Evolutionary conservation across 2,329 filamentous ascomycete genomes (phyloP).

Genomic region (Acarospora socialis): DNA sequence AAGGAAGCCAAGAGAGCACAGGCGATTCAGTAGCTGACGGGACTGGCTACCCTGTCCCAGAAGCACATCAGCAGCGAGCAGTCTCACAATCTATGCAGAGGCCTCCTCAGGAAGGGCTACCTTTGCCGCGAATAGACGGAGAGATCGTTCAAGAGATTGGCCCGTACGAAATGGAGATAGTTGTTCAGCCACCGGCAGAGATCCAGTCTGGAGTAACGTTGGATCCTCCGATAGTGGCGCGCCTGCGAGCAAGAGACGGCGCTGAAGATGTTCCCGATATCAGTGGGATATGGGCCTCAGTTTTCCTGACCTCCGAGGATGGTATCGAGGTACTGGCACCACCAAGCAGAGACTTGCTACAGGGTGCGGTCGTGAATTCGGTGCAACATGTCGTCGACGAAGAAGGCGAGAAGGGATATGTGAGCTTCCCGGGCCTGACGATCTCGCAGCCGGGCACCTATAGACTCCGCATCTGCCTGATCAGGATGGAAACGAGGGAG

Average conservation of each 20-base stretch:
- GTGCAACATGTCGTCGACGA: conserved; percentile 1
- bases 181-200: conserved; percentile 1
- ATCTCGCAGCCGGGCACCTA: conserved; percentile 2
- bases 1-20: background rate
- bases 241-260: background rate
- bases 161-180: conserved; percentile 3
- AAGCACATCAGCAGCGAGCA: background rate
- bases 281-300: background rate
- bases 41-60: background rate
- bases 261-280: background rate
- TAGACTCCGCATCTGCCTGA: conserved; percentile 3
- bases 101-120: background rate
- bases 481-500: conserved; percentile 1
- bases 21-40: background rate
- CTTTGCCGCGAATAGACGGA: background rate
- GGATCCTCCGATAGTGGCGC: conserved; percentile 1
- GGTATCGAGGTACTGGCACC: conserved; percentile 2
- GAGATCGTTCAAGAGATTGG: background rate
- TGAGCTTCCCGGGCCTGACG: conserved; percentile 1
- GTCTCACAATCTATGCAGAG: background rate
- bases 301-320: conserved; percentile 2
- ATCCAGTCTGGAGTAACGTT: conserved; percentile 2
- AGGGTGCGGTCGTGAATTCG: conserved; percentile 1
- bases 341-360: conserved; percentile 1
- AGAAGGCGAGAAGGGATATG: conserved; percentile 1